Conservation (phyloP, 2,329 filamentous ascomycete species). For the Stachybotrys chartarum region DNA sequence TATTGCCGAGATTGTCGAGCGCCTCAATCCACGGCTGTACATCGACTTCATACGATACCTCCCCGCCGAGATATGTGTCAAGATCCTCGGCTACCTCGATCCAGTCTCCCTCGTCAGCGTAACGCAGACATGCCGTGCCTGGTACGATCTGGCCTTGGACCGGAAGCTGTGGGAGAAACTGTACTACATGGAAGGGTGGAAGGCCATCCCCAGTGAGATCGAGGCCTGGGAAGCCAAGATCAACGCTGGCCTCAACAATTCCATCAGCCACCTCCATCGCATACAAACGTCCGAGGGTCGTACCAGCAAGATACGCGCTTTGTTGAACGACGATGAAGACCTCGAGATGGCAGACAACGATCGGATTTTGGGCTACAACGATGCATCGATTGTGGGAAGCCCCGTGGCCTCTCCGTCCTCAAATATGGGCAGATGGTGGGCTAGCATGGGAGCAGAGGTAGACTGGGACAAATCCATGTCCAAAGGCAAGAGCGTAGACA, state of each 20-base stretch:
- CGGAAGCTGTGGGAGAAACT: constrained; percentile 78
- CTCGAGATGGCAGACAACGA: constrained; percentile 38
- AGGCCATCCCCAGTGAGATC: constrained; percentile 60
- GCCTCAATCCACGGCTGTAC: constrained; percentile 75
- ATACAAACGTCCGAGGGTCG: constrained; percentile 42
- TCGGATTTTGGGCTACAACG: constrained; percentile 15
- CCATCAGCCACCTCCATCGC: constrained; percentile 33
- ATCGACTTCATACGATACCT: constrained; percentile 86
- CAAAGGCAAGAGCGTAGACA: constrained; percentile 22
- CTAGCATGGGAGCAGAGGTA: constrained; percentile 16
- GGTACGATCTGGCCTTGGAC: constrained; percentile 77
- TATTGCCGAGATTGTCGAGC: constrained; percentile 73
- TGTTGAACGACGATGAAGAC: constrained; percentile 42
- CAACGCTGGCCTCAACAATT: constrained; percentile 34
- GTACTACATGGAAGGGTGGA: constrained; percentile 84
- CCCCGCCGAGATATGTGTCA: constrained; percentile 83
- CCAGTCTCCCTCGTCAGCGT: constrained; percentile 73
- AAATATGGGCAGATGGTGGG: not conserved
- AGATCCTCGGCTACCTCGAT: constrained; percentile 81
- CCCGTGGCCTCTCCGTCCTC: constrained; percentile 27
- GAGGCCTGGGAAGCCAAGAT: constrained; percentile 55
- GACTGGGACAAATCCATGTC: constrained; percentile 17
- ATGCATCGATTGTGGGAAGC: constrained; percentile 15
- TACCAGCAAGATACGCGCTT: constrained; percentile 46
- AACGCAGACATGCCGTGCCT: constrained; percentile 70